phyloP scores from a whole-genome alignment of 768 basidiomycete genomes.

The Leucocoprinus sp. region DNA sequence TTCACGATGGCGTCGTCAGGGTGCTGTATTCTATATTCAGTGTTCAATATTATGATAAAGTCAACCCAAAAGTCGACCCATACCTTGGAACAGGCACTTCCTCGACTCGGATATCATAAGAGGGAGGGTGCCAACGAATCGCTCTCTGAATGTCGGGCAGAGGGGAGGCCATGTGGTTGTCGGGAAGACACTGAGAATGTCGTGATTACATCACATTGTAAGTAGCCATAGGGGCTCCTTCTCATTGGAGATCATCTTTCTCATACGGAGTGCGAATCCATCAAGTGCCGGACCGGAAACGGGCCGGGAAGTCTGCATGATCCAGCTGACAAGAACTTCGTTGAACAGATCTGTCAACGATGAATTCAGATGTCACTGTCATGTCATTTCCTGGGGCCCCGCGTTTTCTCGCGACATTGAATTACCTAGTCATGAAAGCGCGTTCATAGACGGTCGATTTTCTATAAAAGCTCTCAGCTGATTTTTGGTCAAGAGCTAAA shows the following conservation, averaged over 20 bases:
- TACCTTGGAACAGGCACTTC: conserved; percentile 45
- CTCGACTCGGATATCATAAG: conserved; percentile 67
- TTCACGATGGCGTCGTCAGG: conserved; percentile 76
- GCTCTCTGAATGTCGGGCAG: conserved; percentile 27
- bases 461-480: not conserved
- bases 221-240: too few relatives aligned
- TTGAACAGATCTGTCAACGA: not conserved
- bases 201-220: not conserved
- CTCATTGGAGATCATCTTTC: not conserved
- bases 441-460: too few relatives aligned
- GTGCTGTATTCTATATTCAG: conserved; percentile 45
- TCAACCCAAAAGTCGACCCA: not conserved
- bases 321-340: conserved; percentile 2
- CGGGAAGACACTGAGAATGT: not conserved
- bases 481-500: conserved; percentile 34
- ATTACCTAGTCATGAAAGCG: too few relatives aligned
- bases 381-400: not conserved
- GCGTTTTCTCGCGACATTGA: not conserved
- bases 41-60: not conserved
- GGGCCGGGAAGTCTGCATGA: conserved; percentile 1
- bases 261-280: too few relatives aligned
- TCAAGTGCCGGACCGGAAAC: conserved; percentile 1
- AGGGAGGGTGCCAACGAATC: conserved; percentile 59
- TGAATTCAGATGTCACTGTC: conserved; percentile 6
- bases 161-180: conserved; percentile 8